Conservation (phyloP, 1,284 basidiomycete species). For the Phylloboletellus chloephorus region DNA sequence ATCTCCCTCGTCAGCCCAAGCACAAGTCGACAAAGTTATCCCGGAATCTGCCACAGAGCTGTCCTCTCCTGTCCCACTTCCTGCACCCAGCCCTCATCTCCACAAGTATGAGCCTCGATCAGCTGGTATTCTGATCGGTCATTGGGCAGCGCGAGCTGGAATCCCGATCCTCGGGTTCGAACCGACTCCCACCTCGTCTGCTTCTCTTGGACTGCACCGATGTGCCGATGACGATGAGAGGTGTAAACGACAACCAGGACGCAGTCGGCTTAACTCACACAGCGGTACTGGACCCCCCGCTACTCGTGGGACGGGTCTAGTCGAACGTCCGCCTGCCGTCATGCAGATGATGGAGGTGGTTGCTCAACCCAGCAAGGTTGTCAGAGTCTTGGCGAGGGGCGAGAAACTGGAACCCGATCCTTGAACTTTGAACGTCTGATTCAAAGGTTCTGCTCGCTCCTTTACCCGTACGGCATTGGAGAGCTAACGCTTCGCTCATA, state of each 20-base stretch:
- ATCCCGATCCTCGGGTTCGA: slow-evolving; percentile 54
- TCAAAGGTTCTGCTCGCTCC: slow-evolving; percentile 15
- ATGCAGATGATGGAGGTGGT: slow-evolving; percentile 72
- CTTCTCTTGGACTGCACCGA: slow-evolving; percentile 19
- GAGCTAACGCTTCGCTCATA: slow-evolving; percentile 8
- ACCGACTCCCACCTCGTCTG: slow-evolving; percentile 30
- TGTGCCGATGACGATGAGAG: slow-evolving; percentile 33
- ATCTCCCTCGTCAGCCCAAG: slow-evolving; percentile 35
- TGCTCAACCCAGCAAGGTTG: slow-evolving; percentile 62
- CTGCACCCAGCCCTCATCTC: slow-evolving; percentile 49
- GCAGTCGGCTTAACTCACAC: slow-evolving; percentile 29
- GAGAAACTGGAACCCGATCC: slow-evolving; percentile 63
- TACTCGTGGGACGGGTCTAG: slow-evolving; percentile 38
- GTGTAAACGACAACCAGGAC: slow-evolving; percentile 28
- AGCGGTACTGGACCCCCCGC: slow-evolving; percentile 11
- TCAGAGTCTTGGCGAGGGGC: slow-evolving; percentile 70
- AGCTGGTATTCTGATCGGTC: slow-evolving; percentile 52
- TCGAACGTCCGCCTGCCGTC: slow-evolving; percentile 66
- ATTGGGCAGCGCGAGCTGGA: slow-evolving; percentile 62
- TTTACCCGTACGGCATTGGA: neutral
- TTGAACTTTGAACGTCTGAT: slow-evolving; percentile 8
- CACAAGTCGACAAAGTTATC: slow-evolving; percentile 29
- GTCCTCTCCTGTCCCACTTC: slow-evolving; percentile 58
- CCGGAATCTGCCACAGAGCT: slow-evolving; percentile 31
- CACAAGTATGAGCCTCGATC: slow-evolving; percentile 63